A percentile compares a stretch with the other conserved stretches of the same genome.
These are phyloP conservation scores for Omphalotus olearius DNA, from an alignment of 1,284 basidiomycete species.

Conservation along the genomic window DNA sequence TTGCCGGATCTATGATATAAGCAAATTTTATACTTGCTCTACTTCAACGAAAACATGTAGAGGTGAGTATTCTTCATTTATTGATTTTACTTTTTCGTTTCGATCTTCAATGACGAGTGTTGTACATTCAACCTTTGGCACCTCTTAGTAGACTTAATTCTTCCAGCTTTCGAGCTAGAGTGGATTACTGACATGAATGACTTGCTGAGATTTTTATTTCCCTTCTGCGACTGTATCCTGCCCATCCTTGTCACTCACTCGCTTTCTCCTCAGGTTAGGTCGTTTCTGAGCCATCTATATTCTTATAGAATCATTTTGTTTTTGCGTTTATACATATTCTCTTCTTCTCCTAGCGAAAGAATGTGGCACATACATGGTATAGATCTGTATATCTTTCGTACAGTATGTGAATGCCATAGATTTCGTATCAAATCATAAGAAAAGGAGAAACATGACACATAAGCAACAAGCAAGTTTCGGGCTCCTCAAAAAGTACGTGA, in stretches of 20 bases:
- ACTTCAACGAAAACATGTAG: background rate
- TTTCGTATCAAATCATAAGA: too few species aligned
- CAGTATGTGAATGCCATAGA: too few species aligned
- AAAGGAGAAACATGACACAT: too few species aligned
- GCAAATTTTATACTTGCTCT: background rate
- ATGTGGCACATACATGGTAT: background rate
- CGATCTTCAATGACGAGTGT: conserved; percentile 64
- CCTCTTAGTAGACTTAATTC: conserved; percentile 81
- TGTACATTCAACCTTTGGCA: conserved; percentile 76
- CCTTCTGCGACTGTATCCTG: background rate
- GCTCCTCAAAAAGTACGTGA: too few species aligned
- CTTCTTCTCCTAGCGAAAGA: background rate
- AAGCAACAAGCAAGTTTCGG: too few species aligned
- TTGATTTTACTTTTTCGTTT: conserved; percentile 6
- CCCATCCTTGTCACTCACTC: background rate
- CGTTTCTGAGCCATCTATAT: too few species aligned
- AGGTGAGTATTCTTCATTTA: background rate
- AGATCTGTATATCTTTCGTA: too few species aligned
- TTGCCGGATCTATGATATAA: conserved; percentile 4
- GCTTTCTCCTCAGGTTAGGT: background rate
- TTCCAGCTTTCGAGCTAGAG: conserved; percentile 30
- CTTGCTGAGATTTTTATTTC: conserved; percentile 54
- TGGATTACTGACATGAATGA: conserved; percentile 78
- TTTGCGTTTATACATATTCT: background rate
- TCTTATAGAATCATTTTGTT: too few species aligned